phyloP scores from a whole-genome alignment of 257 asterid genomes.

The Nicotiana sylvestris region DNA sequence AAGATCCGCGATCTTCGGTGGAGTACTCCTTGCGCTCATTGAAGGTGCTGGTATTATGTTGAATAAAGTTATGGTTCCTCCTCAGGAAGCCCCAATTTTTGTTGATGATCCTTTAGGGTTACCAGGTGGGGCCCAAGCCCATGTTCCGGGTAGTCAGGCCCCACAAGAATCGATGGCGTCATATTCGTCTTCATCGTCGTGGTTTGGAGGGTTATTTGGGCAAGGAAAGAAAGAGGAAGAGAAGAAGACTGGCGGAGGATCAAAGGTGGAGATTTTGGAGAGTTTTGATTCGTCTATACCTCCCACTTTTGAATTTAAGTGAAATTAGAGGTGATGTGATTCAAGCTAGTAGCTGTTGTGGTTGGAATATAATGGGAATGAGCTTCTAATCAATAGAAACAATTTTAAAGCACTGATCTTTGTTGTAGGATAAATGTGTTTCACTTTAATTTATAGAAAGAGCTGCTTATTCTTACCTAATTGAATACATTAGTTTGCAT shows the following conservation, averaged over 20 bases:
- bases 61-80: slow-evolving; percentile 21
- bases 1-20: slow-evolving; percentile 29
- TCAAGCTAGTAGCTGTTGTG: background rate
- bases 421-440: background rate
- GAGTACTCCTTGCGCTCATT: slow-evolving; percentile 27
- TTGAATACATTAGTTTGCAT: background rate
- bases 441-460: background rate
- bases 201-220: slow-evolving; percentile 33
- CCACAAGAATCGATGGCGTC: background rate
- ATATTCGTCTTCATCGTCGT: background rate
- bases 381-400: background rate
- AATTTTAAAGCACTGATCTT: background rate
- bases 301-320: slow-evolving; percentile 29
- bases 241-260: slow-evolving; percentile 7
- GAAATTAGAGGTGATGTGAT: background rate
- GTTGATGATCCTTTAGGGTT: slow-evolving; percentile 16
- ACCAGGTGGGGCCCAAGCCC: background rate
- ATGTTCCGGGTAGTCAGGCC: background rate
- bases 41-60: slow-evolving; percentile 38
- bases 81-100: slow-evolving; percentile 16
- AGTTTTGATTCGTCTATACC: slow-evolving; percentile 29
- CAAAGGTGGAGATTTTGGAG: slow-evolving; percentile 27
- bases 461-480: background rate
- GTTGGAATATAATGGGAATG: background rate
- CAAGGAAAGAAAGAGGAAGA: slow-evolving; percentile 16